These are phyloP conservation scores for Silybum marianum DNA, from an alignment of 129 eudicot species.

Conservation along the genomic window DNA sequence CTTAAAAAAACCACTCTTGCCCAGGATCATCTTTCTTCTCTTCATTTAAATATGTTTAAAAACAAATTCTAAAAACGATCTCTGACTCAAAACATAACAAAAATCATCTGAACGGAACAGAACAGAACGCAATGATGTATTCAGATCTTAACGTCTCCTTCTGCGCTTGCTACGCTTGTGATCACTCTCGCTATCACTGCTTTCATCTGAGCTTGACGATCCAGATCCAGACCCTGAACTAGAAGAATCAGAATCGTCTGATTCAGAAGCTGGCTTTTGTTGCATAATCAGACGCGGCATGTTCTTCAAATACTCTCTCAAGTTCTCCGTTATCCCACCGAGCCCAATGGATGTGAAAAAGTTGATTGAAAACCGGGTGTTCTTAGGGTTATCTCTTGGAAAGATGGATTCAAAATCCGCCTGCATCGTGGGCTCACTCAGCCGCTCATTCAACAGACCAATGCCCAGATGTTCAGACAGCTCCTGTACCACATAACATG, in stretches of 20 bases:
- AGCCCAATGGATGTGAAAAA: constrained; percentile 94
- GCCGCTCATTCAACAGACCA: constrained; percentile 80
- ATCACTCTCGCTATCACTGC: constrained; percentile 43
- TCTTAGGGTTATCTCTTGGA: constrained; percentile 86
- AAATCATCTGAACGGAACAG: neutral
- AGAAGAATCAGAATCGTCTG: constrained; percentile 52
- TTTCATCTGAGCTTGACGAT: constrained; percentile 60
- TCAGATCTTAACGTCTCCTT: constrained; percentile 32
- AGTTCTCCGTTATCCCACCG: constrained; percentile 91
- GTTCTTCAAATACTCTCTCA: constrained; percentile 86
- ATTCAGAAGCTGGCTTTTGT: constrained; percentile 69
- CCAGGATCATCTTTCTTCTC: neutral
- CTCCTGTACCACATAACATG: constrained; percentile 52
- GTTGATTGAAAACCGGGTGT: constrained; percentile 83
- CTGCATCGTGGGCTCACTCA: constrained; percentile 83
- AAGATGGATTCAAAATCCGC: constrained; percentile 83
- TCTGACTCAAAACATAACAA: neutral
- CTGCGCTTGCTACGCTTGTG: constrained; percentile 45
- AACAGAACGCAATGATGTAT: neutral
- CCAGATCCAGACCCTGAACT: constrained; percentile 51
- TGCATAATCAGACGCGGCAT: constrained; percentile 98
- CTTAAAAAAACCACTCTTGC: neutral
- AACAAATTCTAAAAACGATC: neutral
- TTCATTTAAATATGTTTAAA: neutral
- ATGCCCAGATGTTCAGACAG: constrained; percentile 95